Percentiles rank a stretch among this genome's conserved stretches.
Conservation (phyloP, 371 early-diverging fungal genomes). For the Lichtheimia ornata region DNA sequence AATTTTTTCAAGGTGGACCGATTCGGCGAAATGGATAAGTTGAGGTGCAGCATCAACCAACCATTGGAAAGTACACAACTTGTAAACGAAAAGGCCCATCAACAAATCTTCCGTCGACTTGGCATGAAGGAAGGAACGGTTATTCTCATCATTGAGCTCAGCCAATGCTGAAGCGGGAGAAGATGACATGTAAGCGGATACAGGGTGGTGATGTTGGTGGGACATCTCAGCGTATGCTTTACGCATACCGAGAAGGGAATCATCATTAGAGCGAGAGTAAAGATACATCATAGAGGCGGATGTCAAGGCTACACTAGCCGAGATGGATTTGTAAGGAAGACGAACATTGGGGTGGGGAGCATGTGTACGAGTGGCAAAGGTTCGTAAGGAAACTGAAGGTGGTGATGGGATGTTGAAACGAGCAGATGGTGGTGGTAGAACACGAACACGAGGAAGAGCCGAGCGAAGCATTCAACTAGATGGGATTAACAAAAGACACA, state of each 20-base stretch:
- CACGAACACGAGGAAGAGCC: slow-evolving; percentile 8
- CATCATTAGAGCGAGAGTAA: slow-evolving; percentile 7
- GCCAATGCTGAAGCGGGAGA: slow-evolving; percentile 24
- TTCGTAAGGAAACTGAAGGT: background rate
- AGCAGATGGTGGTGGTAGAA: slow-evolving; percentile 10
- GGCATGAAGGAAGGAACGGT: slow-evolving; percentile 51
- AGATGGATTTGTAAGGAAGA: slow-evolving; percentile 18
- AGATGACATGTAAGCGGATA: slow-evolving; percentile 35
- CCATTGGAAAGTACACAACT: slow-evolving; percentile 41
- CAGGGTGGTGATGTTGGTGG: slow-evolving; percentile 10
- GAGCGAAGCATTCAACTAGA: slow-evolving; percentile 12
- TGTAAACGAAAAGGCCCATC: slow-evolving; percentile 35
- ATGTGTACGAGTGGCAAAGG: no score
- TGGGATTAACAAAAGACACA: background rate
- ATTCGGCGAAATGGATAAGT: slow-evolving; percentile 60
- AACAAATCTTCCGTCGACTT: slow-evolving; percentile 47
- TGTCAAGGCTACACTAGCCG: slow-evolving; percentile 21
- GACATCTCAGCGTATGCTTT: slow-evolving; percentile 15
- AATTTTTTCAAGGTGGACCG: slow-evolving; percentile 53
- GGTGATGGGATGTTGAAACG: slow-evolving; percentile 4
- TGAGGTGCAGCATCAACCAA: slow-evolving; percentile 40
- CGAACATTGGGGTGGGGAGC: no score
- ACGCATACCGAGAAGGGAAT: background rate
- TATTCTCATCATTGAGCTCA: slow-evolving; percentile 40
- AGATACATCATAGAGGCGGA: slow-evolving; percentile 14